Base-by-base conservation (phyloP, 352 stramenopile genomes). In the Phytophthora citricola region DNA sequence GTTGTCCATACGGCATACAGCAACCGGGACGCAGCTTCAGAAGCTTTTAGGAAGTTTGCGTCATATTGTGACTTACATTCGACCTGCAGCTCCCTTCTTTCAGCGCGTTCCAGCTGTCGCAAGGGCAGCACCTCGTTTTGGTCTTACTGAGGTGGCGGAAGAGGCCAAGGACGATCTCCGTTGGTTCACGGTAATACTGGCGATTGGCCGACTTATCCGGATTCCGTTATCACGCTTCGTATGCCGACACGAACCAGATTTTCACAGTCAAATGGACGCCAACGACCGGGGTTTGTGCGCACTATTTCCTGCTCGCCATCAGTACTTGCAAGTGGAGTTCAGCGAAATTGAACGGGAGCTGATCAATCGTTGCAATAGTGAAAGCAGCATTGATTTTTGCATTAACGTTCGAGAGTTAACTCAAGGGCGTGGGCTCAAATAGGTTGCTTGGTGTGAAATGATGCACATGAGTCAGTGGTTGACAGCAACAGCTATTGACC, bases 401-500 rank as follows among this genome's bases (percentile, higher is more conserved):
- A 63, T 63, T 7, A 58, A 69, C 9, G 50, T 63, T 3, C 44
- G 51, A 15, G 41, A 58, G 22, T 41, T 69, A 5, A 58, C 17
- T 29, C 44, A 9, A 31, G 58, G 7, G 38, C 32, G 4, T 73
- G 65, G 65, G 5, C 17, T 1, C 47, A 61, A 61, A 10, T 69
- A 47, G 58, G 7, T 22, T 3, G 20, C 17, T 7, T 56, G 48
- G 48, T 73, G 58, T 17, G 22, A 14, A 5, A 55, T 69, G 41
- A 20, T 20, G 17, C 17, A 20, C 1, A 20, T 20, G 17, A 20
- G 17, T 20, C 0, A 0, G 17, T 20, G 57, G 43, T 17, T 63
- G 0, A 12, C 34, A 2, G 11, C 26, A 0, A 40, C 4, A 15
- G 6, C 7, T 4, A 20, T 50, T 6, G 39, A 72, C 14, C 32